Base-by-base conservation (phyloP, 2,329 filamentous ascomycete species). In the Alternaria sp. region DNA sequence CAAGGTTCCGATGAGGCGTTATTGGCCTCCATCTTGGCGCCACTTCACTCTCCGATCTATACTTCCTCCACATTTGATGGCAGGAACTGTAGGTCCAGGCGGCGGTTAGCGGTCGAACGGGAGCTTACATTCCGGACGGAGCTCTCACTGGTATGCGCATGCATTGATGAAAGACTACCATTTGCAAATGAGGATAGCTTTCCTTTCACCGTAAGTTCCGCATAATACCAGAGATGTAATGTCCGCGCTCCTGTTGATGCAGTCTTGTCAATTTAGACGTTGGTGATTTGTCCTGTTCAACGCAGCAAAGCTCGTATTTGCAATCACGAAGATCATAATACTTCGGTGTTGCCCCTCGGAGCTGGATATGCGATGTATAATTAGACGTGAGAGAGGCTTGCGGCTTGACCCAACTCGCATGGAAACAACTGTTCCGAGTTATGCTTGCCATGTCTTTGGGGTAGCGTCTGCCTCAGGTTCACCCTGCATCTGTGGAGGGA, bases 1-100 rank as follows among this genome's bases (percentile, higher is more conserved):
- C 30, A 40, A 17, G 49, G 43, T 21, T 54, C 59, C 62, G 52
- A 55, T 32, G 30, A 61, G 62, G 54, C 59, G 55, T 59, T 62
- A 54, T 65, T 56, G 59, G 50, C 40, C 54, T 25, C 43, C 12
- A 25, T 11, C 36, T 54, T 57, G 54, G 49, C 43, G 45, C 13
- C 52, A 21, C 26, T 19, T 13, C 17, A 30, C 26, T 32, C 21
- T 26, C 47, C 7, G 30, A 44, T 19, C 8, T 21, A 28, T 50
- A 9, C 36, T 32, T 30, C 44, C 40, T 61, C 54, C 52, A 21
- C 19, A 15, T 58, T 51, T 50, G 26, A 47, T 13, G 47, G 30
- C 58, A 28, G 36, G 59, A 62, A 62, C 54, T 40, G 17, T 51
- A 49, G 55, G 55, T 36, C 46, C 36, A 19, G 47, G 57, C 36